Percentiles rank a stretch among this genome's conserved stretches.
These are phyloP conservation scores for Xylariaceae sp. DNA, from an alignment of 2,329 filamentous ascomycete species.

Conservation along the genomic window DNA sequence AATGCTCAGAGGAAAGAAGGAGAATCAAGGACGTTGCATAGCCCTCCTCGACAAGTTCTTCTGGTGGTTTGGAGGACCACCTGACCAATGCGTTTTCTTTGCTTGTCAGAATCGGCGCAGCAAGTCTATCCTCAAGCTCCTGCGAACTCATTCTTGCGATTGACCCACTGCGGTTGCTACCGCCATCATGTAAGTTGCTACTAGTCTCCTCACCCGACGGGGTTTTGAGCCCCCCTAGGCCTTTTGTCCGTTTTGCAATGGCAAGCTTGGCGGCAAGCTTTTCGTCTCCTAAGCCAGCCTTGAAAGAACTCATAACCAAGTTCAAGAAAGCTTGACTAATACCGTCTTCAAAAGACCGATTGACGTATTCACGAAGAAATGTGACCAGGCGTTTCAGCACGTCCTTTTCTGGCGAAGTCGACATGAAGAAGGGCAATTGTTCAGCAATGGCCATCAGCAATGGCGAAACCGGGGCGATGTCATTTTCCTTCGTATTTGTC, in stretches of 20 bases:
- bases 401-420: constrained; percentile 41
- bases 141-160: constrained; percentile 31
- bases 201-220: constrained; percentile 4
- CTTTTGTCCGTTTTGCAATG: constrained; percentile 16
- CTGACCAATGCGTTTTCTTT: constrained; percentile 53
- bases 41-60: constrained; percentile 76
- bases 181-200: not conserved
- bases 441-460: constrained; percentile 68
- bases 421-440: constrained; percentile 68
- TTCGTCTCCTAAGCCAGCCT: constrained; percentile 31
- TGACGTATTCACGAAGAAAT: constrained; percentile 58
- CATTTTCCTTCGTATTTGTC: constrained; percentile 22
- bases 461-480: constrained; percentile 49
- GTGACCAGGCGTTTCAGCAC: constrained; percentile 45
- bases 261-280: constrained; percentile 33
- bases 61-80: constrained; percentile 74
- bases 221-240: constrained; percentile 1
- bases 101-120: constrained; percentile 41
- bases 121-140: constrained; percentile 51
- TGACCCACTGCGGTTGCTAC: not conserved
- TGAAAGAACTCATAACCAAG: constrained; percentile 40
- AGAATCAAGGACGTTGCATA: constrained; percentile 66
- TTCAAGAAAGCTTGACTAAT: constrained; percentile 46
- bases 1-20: constrained; percentile 71
- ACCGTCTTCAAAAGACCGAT: constrained; percentile 47